Conservation (phyloP, 192 early-diverging fungal genomes). For the Kickxella alabastrina region DNA sequence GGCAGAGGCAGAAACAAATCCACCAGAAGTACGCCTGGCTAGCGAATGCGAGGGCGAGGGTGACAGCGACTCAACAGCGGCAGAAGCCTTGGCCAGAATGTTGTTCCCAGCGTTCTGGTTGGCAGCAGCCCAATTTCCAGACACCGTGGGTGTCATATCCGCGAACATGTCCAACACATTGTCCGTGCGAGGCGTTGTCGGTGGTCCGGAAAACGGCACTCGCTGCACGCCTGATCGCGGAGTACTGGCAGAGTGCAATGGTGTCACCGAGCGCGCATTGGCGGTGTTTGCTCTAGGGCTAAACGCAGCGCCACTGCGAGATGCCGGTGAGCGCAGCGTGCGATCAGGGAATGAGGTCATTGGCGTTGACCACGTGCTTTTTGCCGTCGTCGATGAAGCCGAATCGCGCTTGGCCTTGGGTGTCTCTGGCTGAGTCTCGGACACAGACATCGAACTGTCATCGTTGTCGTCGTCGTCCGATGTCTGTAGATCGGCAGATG, state of each 20-base stretch:
- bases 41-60: too few relatives aligned
- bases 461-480: too few relatives aligned
- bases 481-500: too few relatives aligned
- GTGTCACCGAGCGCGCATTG: too few relatives aligned
- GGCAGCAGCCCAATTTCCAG: too few relatives aligned
- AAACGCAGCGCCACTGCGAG: not conserved
- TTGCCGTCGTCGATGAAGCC: not conserved
- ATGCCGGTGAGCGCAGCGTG: not conserved
- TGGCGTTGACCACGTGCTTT: constrained; percentile 19
- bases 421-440: constrained; percentile 1
- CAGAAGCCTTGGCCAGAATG: constrained; percentile 3
- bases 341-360: constrained; percentile 8
- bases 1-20: too few relatives aligned
- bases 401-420: not conserved
- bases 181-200: constrained; percentile 23
- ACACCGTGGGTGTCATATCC: too few relatives aligned
- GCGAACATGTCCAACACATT: too few relatives aligned
- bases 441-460: too few relatives aligned
- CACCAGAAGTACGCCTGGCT: constrained; percentile 6
- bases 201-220: constrained; percentile 36
- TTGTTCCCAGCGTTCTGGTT: constrained; percentile 5
- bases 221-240: not conserved
- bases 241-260: too few relatives aligned
- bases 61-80: constrained; percentile 1
- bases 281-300: not conserved